Percentiles rank a stretch among this genome's conserved stretches.
Conservation (phyloP, 495 filamentous ascomycete species). For the Penicillium crystallinum region DNA sequence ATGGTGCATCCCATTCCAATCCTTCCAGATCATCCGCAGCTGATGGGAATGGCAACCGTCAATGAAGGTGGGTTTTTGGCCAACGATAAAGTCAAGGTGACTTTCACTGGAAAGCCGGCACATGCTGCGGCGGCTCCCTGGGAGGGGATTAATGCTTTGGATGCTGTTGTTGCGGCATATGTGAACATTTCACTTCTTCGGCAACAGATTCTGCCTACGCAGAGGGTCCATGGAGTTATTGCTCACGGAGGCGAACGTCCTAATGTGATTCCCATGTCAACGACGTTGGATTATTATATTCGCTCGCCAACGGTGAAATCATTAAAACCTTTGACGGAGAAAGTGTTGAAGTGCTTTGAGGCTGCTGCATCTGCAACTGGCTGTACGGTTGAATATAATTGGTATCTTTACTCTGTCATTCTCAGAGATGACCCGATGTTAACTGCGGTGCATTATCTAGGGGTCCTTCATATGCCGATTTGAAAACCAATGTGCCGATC, state of each 20-base stretch:
- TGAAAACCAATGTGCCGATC: slow-evolving; percentile 45
- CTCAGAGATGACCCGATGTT: too few relatives aligned
- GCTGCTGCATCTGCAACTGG: slow-evolving; percentile 54
- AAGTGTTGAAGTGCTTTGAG: slow-evolving; percentile 52
- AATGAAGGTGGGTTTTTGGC: slow-evolving; percentile 46
- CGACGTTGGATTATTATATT: slow-evolving; percentile 52
- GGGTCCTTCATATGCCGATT: slow-evolving; percentile 48
- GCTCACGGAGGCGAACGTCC: slow-evolving; percentile 41
- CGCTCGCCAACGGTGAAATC: slow-evolving; percentile 43
- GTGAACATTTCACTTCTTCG: slow-evolving; percentile 56
- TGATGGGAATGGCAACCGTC: slow-evolving; percentile 30
- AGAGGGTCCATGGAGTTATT: slow-evolving; percentile 45
- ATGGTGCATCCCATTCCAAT: slow-evolving; percentile 51
- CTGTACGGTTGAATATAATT: slow-evolving; percentile 45
- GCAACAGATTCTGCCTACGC: slow-evolving; percentile 50
- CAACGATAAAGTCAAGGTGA: slow-evolving; percentile 46
- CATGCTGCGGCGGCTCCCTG: slow-evolving; percentile 60
- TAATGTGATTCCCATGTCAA: slow-evolving; percentile 52
- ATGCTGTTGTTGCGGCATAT: slow-evolving; percentile 58
- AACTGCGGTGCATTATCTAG: slow-evolving; percentile 6
- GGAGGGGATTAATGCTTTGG: slow-evolving; percentile 62
- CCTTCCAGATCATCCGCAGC: slow-evolving; percentile 16
- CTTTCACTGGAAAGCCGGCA: slow-evolving; percentile 45
- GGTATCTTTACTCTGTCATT: slow-evolving; percentile 9
- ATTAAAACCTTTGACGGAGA: slow-evolving; percentile 40